A percentile compares a stretch with the other conserved stretches of the same genome.
phyloP scores from a whole-genome alignment of 352 stramenopile genomes.

The Elongisporangium undulatum region DNA sequence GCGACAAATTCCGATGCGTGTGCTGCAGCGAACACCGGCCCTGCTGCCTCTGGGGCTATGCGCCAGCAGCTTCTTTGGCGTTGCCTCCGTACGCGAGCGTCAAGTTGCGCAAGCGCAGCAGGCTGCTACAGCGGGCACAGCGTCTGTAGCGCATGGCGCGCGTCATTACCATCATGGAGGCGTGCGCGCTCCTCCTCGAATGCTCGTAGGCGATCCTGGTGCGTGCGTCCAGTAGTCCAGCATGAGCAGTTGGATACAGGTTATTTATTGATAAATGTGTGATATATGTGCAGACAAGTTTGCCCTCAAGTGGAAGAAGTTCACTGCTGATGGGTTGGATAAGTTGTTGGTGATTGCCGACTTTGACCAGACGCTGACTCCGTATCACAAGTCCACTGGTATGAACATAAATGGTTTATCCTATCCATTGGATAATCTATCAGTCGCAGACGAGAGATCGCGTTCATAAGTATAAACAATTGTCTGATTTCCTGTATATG shows the following conservation, averaged over 20 bases:
- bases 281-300: constrained; percentile 40
- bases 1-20: no score
- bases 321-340: constrained; percentile 50
- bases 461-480: no score
- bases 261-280: background rate
- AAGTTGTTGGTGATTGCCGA: constrained; percentile 70
- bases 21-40: background rate
- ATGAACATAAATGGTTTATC: background rate
- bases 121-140: background rate
- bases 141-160: background rate
- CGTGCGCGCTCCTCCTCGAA: constrained; percentile 13
- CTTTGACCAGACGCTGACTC: constrained; percentile 73
- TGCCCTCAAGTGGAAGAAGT: constrained; percentile 68
- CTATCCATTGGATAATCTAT: no score
- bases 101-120: constrained; percentile 1
- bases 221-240: background rate
- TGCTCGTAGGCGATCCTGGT: constrained; percentile 38
- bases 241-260: background rate
- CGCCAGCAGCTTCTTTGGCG: constrained; percentile 1
- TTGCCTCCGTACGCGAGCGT: background rate
- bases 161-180: constrained; percentile 16
- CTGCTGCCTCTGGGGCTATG: constrained; percentile 8
- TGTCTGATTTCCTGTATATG: no score
- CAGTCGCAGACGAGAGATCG: no score
- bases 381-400: constrained; percentile 28